Evolutionary conservation across 2,329 filamentous ascomycete genomes (phyloP).

Genomic region (Neonectria sp.): DNA sequence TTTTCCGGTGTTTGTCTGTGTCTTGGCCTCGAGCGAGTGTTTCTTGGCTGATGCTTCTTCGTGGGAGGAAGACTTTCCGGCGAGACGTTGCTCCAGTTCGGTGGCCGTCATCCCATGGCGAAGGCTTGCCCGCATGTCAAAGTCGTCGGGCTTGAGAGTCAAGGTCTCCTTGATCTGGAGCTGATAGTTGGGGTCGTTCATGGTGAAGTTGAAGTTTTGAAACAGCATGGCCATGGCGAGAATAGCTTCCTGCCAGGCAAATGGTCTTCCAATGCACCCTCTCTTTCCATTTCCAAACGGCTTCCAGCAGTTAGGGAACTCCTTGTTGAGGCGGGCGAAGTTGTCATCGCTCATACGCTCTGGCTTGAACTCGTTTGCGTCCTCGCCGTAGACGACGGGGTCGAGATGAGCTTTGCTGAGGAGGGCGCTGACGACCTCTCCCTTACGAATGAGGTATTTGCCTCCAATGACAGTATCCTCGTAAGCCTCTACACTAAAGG

Average conservation of each 20-base stretch:
- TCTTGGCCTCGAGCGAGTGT: slow-evolving; percentile 12
- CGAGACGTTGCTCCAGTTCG: slow-evolving; percentile 62
- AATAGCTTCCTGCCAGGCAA: slow-evolving; percentile 82
- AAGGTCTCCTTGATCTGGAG: slow-evolving; percentile 70
- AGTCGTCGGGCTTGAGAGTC: slow-evolving; percentile 75
- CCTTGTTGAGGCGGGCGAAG: slow-evolving; percentile 72
- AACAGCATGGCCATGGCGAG: slow-evolving; percentile 74
- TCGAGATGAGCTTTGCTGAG: slow-evolving; percentile 73
- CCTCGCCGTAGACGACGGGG: slow-evolving; percentile 74
- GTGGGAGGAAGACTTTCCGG: slow-evolving; percentile 35
- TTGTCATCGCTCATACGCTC: slow-evolving; percentile 81
- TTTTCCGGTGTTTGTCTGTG: slow-evolving; percentile 46
- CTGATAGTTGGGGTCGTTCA: slow-evolving; percentile 71
- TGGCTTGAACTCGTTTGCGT: slow-evolving; percentile 76
- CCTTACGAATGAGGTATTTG: slow-evolving; percentile 71
- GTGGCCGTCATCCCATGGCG: slow-evolving; percentile 63
- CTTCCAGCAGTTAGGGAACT: slow-evolving; percentile 77
- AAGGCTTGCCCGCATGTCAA: slow-evolving; percentile 73
- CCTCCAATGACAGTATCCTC: slow-evolving; percentile 70
- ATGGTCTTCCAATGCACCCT: slow-evolving; percentile 80
- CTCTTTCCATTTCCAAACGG: slow-evolving; percentile 82
- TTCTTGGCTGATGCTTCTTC: slow-evolving; percentile 24
- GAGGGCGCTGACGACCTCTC: slow-evolving; percentile 64
- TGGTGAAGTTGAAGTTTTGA: slow-evolving; percentile 79
- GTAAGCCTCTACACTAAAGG: slow-evolving; percentile 68